Evolutionary conservation across 129 eudicot species (phyloP), one percentile per base, ranked within the genome.

Genomic region (Pulicaria dysenterica): DNA sequence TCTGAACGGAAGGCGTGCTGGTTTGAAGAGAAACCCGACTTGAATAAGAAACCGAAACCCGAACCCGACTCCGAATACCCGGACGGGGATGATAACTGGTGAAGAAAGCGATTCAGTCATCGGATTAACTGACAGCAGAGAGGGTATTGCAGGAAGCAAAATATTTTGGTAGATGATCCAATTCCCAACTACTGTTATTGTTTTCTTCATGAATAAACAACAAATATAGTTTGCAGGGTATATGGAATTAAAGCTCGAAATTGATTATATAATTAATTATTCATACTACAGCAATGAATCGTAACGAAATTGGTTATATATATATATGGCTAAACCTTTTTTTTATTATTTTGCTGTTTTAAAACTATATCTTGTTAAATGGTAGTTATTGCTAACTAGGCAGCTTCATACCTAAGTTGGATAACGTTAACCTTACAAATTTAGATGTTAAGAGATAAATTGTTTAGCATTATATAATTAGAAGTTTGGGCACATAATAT

Each of bases 11-110:
- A 83, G 48, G 58, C 86, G 2, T 73, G 85, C 48, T 86, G 96
- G 96, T 51, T 79, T 51, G 86, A 83, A 41, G 84, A 87, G 77
- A 87, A 82, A 69, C 91, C 90, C 70, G 98, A 93, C 72, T 81
- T 93, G 84, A 93, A 93, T 60, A 74, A 79, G 74, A 77, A 58
- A 67, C 98, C 97, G 13, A 78, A 91, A 81, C 97, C 96, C 62
- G 97, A 91, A 77, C 48, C 73, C 8, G 81, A 31, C 0, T 62
- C 62, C 7, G 97, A 84, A n/a, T 80, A 67, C 31, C 82, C 86
- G 0, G 87, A 79, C 31, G 83, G 59, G 39, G 68, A 76, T 46
- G 83, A 75, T 56, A 71, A 70, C 64, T 90, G 79, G 55, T 73
- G 84, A 80, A 16, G 14, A 9, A 46, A 68, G 56, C 60, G 31